phyloP scores from a whole-genome alignment of 768 basidiomycete species.

The Phaffia australis region DNA sequence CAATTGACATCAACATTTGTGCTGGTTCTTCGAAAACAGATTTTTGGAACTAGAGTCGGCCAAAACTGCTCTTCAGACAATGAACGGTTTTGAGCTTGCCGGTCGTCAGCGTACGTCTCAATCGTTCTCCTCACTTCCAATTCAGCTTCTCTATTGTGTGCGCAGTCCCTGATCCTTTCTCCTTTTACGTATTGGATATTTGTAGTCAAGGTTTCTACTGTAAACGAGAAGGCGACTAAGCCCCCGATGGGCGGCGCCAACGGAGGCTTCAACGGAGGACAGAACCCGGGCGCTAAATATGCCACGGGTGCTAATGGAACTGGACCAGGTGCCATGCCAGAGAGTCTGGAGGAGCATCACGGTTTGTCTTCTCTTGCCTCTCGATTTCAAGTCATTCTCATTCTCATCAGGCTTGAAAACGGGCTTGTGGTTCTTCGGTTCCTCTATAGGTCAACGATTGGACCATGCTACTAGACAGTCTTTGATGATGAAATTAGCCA shows the following conservation, averaged over 20 bases:
- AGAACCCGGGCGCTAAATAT: neutral
- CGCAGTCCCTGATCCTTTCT: neutral
- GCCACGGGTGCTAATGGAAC: neutral
- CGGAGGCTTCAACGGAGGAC: neutral
- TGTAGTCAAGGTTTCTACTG: constrained; percentile 28
- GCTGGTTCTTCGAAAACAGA: constrained; percentile 40
- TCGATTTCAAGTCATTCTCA: neutral
- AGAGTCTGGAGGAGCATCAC: constrained; percentile 24
- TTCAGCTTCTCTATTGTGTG: neutral
- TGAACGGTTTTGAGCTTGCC: constrained; percentile 97
- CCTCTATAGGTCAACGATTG: constrained; percentile 15
- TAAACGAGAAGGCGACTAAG: constrained; percentile 29
- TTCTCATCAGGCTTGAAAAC: too few relatives aligned
- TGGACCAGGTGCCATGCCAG: constrained; percentile 14
- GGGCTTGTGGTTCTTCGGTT: neutral
- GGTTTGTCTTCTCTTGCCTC: constrained; percentile 1
- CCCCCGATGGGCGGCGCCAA: neutral
- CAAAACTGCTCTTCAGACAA: constrained; percentile 91
- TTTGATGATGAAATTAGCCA: constrained; percentile 99
- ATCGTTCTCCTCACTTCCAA: neutral
- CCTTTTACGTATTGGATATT: neutral
- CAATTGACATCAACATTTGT: neutral
- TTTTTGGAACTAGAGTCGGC: constrained; percentile 88
- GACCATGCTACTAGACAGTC: constrained; percentile 75
- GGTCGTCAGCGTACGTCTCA: constrained; percentile 64